Conservation (phyloP, 306 rosid species). For the Rosa rugosa region DNA sequence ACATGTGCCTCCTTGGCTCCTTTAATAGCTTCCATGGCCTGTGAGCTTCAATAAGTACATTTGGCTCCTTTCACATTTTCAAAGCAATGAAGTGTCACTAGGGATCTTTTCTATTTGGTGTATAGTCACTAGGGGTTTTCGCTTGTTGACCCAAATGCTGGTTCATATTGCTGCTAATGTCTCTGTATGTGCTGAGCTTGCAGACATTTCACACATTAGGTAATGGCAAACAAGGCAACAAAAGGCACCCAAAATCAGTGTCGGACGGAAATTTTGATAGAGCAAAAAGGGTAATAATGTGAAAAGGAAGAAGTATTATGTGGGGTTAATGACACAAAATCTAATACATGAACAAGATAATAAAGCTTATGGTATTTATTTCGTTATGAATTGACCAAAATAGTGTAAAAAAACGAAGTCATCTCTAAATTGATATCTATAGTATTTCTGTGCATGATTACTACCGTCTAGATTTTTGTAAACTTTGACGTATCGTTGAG, state of each 20-base stretch:
- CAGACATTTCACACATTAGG: not conserved
- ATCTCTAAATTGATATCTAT: too few relatives aligned
- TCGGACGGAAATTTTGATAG: not conserved
- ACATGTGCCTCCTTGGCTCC: not conserved
- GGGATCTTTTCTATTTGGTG: not conserved
- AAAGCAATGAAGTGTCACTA: not conserved
- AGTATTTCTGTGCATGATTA: too few relatives aligned
- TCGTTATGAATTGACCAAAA: not conserved
- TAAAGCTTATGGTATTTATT: not conserved
- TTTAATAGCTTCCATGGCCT: not conserved
- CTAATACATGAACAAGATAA: not conserved
- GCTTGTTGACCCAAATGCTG: not conserved
- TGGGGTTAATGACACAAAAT: not conserved
- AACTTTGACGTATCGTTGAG: not conserved
- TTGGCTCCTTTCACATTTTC: not conserved
- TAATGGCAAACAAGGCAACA: not conserved
- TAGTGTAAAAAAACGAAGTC: too few relatives aligned
- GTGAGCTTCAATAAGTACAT: not conserved
- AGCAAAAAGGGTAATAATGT: not conserved
- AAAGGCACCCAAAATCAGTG: too few relatives aligned
- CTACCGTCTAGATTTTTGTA: not conserved
- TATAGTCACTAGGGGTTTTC: not conserved
- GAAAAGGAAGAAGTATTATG: not conserved
- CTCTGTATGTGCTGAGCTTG: not conserved
- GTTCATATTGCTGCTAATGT: slow-evolving; percentile 1